phyloP scores from a whole-genome alignment of 148 eudicot species.

The Simmondsia chinensis region DNA sequence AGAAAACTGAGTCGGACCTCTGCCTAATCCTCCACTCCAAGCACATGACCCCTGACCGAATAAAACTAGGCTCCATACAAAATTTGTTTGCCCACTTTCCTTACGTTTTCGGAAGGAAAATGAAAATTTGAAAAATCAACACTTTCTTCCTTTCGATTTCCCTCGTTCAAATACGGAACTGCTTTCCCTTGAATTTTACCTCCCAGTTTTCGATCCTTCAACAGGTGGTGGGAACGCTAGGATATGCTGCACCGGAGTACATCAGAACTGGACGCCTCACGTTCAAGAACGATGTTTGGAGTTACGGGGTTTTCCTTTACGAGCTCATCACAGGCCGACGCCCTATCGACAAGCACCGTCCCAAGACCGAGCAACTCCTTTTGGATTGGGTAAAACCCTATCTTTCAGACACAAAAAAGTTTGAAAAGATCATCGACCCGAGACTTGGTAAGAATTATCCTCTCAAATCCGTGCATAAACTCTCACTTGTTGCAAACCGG shows the following conservation, averaged over 20 bases:
- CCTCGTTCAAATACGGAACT: no score
- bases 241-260: constrained; percentile 97
- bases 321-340: constrained; percentile 90
- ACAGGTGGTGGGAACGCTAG: constrained; percentile 92
- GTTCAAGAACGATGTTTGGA: constrained; percentile 80
- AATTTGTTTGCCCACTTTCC: no score
- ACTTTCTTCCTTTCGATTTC: no score
- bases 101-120: no score
- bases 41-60: no score
- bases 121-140: no score
- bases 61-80: no score
- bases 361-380: constrained; percentile 79
- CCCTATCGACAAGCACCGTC: constrained; percentile 74
- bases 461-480: constrained; percentile 55
- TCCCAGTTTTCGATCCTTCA: background rate
- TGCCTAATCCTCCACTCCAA: no score
- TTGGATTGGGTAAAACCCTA: constrained; percentile 82
- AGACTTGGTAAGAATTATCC: constrained; percentile 49
- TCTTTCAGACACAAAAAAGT: constrained; percentile 63
- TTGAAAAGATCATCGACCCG: constrained; percentile 65
- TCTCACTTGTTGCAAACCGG: constrained; percentile 64
- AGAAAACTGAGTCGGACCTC: no score
- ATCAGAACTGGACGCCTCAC: constrained; percentile 85
- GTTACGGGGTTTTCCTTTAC: constrained; percentile 87
- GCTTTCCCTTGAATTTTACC: no score